Base-by-base conservation (phyloP, 2,329 filamentous ascomycete species). In the Didymella sp. region DNA sequence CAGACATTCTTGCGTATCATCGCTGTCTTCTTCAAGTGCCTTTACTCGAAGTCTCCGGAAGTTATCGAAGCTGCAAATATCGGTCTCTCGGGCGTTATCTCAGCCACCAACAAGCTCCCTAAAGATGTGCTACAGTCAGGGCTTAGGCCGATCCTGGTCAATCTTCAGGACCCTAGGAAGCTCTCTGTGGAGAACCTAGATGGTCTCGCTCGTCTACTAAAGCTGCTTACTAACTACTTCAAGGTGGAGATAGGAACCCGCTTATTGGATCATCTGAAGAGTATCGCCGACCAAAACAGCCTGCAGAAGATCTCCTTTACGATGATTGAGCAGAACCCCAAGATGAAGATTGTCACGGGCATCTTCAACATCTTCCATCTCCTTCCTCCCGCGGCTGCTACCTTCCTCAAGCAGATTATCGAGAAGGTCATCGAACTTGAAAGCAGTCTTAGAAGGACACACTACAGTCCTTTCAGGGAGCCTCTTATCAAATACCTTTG, bases 281-380 rank as follows among this genome's bases (percentile, higher is more conserved):
- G 89, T 11, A 92, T 99, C 62, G 93, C 94, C 1, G 92, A 97
- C 56, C 85, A 90, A 2, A 84, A 82, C 48, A 84, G 87, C 13
- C 80, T 98, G 64, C 93, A 98, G 73, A 91, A 93, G 69, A 91
- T 95, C 1, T 97, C 94, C 0, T 99, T 99, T 76, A 93, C 89
- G 1, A 88, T 97, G 64, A 91, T 98, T 57, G 96, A 99, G 74
- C 93, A 98, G 72, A 90, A 95, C 66, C 85, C 86, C 13, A 88
- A 91, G 66, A 96, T 99, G 89, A 96, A 95, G 78, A 90, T 98
- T 43, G 92, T 98, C 33, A 90, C 92, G 2, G 91, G 94, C 0
- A 96, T 98, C 51, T 89, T 99, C 74, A 95, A 96, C 71, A 94
- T 99, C 54, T 99, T 99, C 75, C 93, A 98, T 73, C 84, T 99